Conservation (phyloP, 2,329 filamentous ascomycete species). For the Calonectria honghensis region DNA sequence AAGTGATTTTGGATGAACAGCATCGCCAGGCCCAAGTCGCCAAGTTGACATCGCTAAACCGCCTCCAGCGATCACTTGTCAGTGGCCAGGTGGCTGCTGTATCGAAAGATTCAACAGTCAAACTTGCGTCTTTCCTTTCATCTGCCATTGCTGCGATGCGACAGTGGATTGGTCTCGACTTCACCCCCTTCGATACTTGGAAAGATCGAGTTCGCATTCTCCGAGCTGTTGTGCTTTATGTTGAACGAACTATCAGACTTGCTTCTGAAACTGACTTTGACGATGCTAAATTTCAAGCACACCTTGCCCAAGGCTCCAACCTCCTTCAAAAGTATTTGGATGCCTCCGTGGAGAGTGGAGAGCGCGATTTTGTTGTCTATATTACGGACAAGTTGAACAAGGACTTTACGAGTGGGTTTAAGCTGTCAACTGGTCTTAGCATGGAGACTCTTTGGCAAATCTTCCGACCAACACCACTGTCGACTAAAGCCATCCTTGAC, state of each 20-base stretch:
- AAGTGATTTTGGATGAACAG: conserved; percentile 65
- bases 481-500: conserved; percentile 66
- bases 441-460: conserved; percentile 88
- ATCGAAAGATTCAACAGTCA: conserved; percentile 76
- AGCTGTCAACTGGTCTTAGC: conserved; percentile 82
- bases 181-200: conserved; percentile 55
- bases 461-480: conserved; percentile 78
- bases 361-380: conserved; percentile 62
- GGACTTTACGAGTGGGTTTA: conserved; percentile 82
- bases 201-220: conserved; percentile 60
- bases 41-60: conserved; percentile 73
- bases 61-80: conserved; percentile 76
- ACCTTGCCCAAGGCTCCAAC: conserved; percentile 71
- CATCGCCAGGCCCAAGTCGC: conserved; percentile 65
- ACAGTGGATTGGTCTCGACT: conserved; percentile 63
- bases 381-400: conserved; percentile 67
- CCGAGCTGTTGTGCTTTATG: conserved; percentile 69
- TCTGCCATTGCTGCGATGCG: conserved; percentile 65
- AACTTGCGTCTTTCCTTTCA: conserved; percentile 70
- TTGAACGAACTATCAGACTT: conserved; percentile 72
- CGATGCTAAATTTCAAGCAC: conserved; percentile 79
- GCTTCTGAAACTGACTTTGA: conserved; percentile 70
- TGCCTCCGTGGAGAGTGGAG: conserved; percentile 49
- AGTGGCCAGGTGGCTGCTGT: conserved; percentile 73
- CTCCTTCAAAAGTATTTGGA: conserved; percentile 62